Base-by-base conservation (phyloP, 108 stramenopile species). In the Cyclotella choctawhatcheeana region DNA sequence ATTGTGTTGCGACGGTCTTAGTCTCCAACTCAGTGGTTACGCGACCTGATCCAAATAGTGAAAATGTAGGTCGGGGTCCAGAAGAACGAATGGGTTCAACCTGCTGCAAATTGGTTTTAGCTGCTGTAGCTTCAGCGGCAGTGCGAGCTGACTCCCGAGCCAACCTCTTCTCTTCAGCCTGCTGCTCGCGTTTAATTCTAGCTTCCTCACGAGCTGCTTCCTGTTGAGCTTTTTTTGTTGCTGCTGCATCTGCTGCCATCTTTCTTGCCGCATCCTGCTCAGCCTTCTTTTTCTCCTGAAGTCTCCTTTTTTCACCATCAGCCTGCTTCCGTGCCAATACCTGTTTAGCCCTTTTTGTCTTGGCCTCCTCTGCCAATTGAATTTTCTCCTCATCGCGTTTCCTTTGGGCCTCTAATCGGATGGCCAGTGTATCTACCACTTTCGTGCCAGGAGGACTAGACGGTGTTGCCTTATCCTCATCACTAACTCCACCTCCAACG, bases 121-220 rank as follows among this genome's bases (percentile, higher is more conserved):
- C 12, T n/a, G 54, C 44, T 18, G 31, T 6, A 8, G 52, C 40
- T 34, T 56, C 16, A 53, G 35, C n/a, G 35, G 64, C 53, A 53
- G 17, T 18, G 16, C 64, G 52, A 26, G 64, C 73, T 24, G 52
- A 52, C n/a, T 54, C 64, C n/a, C 31, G 55, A 40, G 64, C 64
- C 16, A 67, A 31, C 43, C 40, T 70, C 58, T 30, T 69, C 30
- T 29, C 55, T 31, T 56, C 55, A 2, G 55, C 55, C 27, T 12
- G 17, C 29, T 56, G 29, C 29, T 56, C 55, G 12, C 55, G 27
- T 56, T 56, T 29, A 1, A 56, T 31, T 12, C 55, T 71, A 24
- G 75, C 69, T 50, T 69, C 77, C 44, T 81, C 72, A 1, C 55
- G 16, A 3, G 20, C 64, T 43, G 63, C 56, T n/a, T 60, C 59